Evolutionary conservation across 2,329 filamentous ascomycete genomes (phyloP).

Genomic region (Stemphylium lycopersici): DNA sequence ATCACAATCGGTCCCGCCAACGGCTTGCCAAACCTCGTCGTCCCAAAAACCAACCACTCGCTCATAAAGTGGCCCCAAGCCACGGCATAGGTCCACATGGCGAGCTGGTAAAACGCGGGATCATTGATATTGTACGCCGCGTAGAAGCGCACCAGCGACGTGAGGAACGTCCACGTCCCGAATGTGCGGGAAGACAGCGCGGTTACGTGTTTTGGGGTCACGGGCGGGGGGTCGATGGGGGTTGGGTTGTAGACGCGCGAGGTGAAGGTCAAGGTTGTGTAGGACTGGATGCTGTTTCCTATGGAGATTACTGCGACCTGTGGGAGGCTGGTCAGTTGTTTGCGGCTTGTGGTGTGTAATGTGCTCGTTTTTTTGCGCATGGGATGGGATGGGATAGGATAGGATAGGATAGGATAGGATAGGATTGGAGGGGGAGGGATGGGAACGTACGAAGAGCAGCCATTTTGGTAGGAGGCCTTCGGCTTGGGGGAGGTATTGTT

Average conservation of each 20-base stretch:
- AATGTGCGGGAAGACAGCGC: slow-evolving; percentile 80
- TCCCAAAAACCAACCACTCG: slow-evolving; percentile 82
- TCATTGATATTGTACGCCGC: slow-evolving; percentile 82
- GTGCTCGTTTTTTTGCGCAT: no score
- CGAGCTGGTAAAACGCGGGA: slow-evolving; percentile 76
- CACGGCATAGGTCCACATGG: slow-evolving; percentile 79
- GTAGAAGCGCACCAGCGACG: slow-evolving; percentile 77
- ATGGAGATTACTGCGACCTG: slow-evolving; percentile 84
- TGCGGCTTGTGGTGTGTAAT: no score
- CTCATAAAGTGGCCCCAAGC: slow-evolving; percentile 66
- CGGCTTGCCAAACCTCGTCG: slow-evolving; percentile 67
- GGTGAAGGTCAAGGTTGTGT: slow-evolving; percentile 78
- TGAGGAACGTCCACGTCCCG: slow-evolving; percentile 85
- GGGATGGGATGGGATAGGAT: neutral
- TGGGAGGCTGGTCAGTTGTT: no score
- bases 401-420: no score
- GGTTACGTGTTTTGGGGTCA: slow-evolving; percentile 62
- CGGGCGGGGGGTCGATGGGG: slow-evolving; percentile 47
- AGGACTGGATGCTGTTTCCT: slow-evolving; percentile 84
- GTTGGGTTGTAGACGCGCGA: slow-evolving; percentile 83
- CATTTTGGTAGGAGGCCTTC: slow-evolving; percentile 67
- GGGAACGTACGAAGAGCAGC: slow-evolving; percentile 65
- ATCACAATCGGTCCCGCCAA: slow-evolving; percentile 66
- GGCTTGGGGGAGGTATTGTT: slow-evolving; percentile 51
- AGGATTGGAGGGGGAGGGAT: no score